Evolutionary conservation across 495 filamentous ascomycete genomes (phyloP).

Genomic region (Tricharina praecox): DNA sequence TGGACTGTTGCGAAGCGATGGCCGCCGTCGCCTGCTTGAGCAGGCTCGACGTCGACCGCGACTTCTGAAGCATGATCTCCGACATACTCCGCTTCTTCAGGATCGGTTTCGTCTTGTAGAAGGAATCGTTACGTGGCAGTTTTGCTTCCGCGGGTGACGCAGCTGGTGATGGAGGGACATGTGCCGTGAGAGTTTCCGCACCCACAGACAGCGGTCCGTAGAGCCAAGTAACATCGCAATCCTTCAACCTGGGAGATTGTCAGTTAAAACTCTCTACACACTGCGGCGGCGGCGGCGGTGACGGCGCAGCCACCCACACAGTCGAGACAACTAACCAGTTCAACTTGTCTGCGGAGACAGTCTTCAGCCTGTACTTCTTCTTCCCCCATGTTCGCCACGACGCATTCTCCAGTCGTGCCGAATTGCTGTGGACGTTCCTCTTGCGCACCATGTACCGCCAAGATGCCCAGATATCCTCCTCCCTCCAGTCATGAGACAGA

Average conservation of each 20-base stretch:
- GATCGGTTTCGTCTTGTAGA: conserved; percentile 58
- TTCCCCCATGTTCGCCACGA: conserved; percentile 99
- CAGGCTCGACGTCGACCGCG: conserved; percentile 75
- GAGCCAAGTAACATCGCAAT: conserved; percentile 93
- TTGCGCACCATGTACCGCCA: conserved; percentile 83
- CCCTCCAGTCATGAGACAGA: conserved; percentile 82
- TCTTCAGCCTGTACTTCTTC: conserved; percentile 64
- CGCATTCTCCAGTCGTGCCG: conserved; percentile 77
- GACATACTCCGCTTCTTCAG: conserved; percentile 93
- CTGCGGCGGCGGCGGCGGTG: not conserved
- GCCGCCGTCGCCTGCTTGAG: conserved; percentile 86
- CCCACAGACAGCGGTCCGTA: conserved; percentile 81
- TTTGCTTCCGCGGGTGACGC: conserved; percentile 28
- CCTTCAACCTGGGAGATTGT: conserved; percentile 60
- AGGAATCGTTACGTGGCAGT: conserved; percentile 14
- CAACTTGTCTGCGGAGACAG: conserved; percentile 70
- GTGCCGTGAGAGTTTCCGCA: conserved; percentile 28
- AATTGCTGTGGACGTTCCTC: conserved; percentile 59
- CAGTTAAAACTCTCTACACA: conserved; percentile 8
- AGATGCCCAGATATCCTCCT: conserved; percentile 95
- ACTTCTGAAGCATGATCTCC: conserved; percentile 83
- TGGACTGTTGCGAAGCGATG: conserved; percentile 72
- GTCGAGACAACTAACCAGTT: conserved; percentile 52
- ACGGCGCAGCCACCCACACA: conserved; percentile 5
- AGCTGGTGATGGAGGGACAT: conserved; percentile 37